Base-by-base conservation (phyloP, 2,329 filamentous ascomycete genomes). In the Penicillium hordei region DNA sequence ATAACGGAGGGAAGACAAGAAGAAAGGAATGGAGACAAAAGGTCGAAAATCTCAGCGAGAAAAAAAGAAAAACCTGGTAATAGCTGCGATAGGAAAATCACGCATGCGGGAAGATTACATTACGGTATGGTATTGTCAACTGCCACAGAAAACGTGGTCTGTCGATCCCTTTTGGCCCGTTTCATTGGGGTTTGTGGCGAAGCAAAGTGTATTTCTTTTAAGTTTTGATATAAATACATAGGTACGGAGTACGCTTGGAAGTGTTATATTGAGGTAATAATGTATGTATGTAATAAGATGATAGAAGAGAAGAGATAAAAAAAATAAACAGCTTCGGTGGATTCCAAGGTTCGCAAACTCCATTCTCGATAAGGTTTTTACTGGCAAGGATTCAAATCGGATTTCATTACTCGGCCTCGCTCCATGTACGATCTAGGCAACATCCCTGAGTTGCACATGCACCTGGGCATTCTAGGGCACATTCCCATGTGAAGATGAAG, bases 81-180 rank as follows among this genome's bases (percentile, higher is more conserved):
- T 6, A 27, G 42, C 42, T 44, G 42, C 25, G 42, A 44, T 44
- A 53, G 52, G 60, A 61, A 61, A 52, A 52, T 54, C 44, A 59
- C 42, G 44, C 31, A 48, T 52, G 48, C 57, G 52, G 50, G 39
- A 59, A 58, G 10, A 21, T 61, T 61, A 61, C 39, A 52, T 40
- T 33, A 55, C 39, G 1, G 49, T 60, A 62, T 49, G 42, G 56
- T 63, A 62, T 48, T 44, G 48, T 52, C 42, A 39, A 10, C 38
- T 65, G 63, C 62, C 63, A 61, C 48, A 23, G 4, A 63, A 65
- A 66, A 65, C 55, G 55, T 57, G 55, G 55, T 25, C 40, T 46
- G 54, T 19, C 36, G 49, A 57, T 53, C 55, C 9, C 33, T 48
- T 49, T n/a, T 27, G 10, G 17, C 21, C 44, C 15, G 17, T 45